Evolutionary conservation across 768 basidiomycete genomes (phyloP), one percentile per base, ranked within the genome.

Genomic region (Lactarius indigo): DNA sequence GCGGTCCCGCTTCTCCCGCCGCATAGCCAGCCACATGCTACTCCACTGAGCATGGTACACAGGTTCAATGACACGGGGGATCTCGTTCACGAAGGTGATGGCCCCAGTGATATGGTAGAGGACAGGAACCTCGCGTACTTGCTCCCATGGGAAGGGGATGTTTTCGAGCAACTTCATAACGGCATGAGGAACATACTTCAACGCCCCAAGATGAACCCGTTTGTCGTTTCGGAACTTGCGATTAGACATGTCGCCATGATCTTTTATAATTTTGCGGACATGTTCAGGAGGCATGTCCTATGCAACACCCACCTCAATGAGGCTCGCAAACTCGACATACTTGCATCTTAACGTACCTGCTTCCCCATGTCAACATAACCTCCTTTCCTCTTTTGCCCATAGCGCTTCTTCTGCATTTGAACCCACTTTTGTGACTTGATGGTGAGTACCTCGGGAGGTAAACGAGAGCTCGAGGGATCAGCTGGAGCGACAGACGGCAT

Each of bases 21-120:
- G 85, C 97, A 99, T 99, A 13, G 97, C 96, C 56, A 99, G 82
- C 97, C 97, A 99, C 97, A 99, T 99, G 6, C 93, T 92, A 75
- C 94, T 96, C 97, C 97, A 99, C 74, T 98, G 97, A 1, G 97
- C 94, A 76, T 99, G 97, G 78, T 97, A 98, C 12, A 99, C 86
- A 7, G 97, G 97, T 76, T 98, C 97, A 68, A 98, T 91, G 71
- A 99, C 87, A 57, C 94, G 90, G 52, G 97, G 97, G 44, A 98
- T 91, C 77, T 98, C 95, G 79, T 98, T 98, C 71, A 99, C 97
- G 74, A 99, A 99, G 2, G 97, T 98, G 78, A 99, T 99, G 47
- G 97, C 97, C 70, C 97, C 97, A 10, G 97, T 98, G 74, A 99
- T 96, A 76, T 99, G 97, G 78, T 99, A 99, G 64, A 99, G 83